A percentile compares a stretch with the other conserved stretches of the same genome.
Conservation (phyloP, 2,329 filamentous ascomycete genomes). For the Botrytis fabae region DNA sequence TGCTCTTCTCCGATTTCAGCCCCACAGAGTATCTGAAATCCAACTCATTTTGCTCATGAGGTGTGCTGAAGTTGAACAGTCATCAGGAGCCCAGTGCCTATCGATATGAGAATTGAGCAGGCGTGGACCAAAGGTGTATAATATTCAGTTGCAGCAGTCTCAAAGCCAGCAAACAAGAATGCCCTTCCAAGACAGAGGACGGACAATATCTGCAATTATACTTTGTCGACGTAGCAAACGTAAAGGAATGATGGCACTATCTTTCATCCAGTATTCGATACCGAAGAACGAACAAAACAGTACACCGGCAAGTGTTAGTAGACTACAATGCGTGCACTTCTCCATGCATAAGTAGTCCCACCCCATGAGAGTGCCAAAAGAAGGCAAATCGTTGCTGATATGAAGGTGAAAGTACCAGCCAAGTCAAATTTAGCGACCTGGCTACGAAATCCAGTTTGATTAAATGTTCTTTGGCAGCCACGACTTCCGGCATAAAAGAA, state of each 20-base stretch:
- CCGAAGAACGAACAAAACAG: neutral
- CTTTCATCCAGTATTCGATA: neutral
- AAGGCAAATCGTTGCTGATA: constrained; percentile 36
- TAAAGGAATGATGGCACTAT: neutral
- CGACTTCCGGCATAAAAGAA: neutral
- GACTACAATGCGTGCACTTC: constrained; percentile 37
- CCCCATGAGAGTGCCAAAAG: constrained; percentile 41
- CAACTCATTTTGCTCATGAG: constrained; percentile 41
- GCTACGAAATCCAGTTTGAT: neutral
- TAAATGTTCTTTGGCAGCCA: neutral
- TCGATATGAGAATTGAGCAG: constrained; percentile 35
- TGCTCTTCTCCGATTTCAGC: constrained; percentile 34
- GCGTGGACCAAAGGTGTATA: constrained; percentile 44
- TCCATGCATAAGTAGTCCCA: constrained; percentile 40
- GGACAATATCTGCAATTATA: neutral
- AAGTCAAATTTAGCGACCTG: neutral
- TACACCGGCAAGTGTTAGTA: constrained; percentile 21
- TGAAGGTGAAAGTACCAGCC: neutral
- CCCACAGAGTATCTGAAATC: constrained; percentile 35
- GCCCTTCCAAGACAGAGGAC: neutral
- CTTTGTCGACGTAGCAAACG: neutral
- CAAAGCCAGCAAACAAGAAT: constrained; percentile 31
- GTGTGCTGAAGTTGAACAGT: constrained; percentile 37
- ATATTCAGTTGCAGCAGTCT: constrained; percentile 33
- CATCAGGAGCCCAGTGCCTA: constrained; percentile 45